Conservation (phyloP, 805 yeast genomes). For the Candida lessepsii region DNA sequence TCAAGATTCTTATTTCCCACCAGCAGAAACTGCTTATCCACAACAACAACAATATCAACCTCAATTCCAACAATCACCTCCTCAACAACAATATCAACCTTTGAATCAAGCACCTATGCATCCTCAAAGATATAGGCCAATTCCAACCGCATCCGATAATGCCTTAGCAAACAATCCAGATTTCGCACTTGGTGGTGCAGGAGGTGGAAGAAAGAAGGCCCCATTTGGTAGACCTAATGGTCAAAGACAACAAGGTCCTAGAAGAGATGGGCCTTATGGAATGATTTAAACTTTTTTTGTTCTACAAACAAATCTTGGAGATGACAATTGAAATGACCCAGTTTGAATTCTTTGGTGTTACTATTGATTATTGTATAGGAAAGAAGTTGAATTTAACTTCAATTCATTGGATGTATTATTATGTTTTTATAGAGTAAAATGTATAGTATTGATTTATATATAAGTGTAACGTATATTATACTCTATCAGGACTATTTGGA, state of each 20-base stretch:
- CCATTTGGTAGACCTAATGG: slow-evolving; percentile 9
- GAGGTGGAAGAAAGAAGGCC: slow-evolving; percentile 13
- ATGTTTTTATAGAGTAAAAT: slow-evolving; percentile 23
- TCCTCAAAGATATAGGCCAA: slow-evolving; percentile 19
- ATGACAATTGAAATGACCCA: too few species aligned
- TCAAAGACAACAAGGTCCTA: slow-evolving; percentile 10
- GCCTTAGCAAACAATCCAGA: slow-evolving; percentile 42
- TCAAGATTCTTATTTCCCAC: slow-evolving; percentile 19
- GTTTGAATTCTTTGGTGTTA: too few species aligned
- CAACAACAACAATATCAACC: slow-evolving; percentile 23
- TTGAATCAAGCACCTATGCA: slow-evolving; percentile 12
- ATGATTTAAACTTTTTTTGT: slow-evolving; percentile 12
- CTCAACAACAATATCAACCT: slow-evolving; percentile 16
- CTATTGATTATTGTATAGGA: too few species aligned
- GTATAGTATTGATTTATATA: slow-evolving; percentile 29
- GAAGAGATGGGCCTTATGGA: slow-evolving; percentile 26
- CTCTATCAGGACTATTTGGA: not conserved
- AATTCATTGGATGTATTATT: slow-evolving; percentile 8
- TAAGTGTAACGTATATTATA: not conserved
- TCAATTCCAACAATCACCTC: slow-evolving; percentile 20
- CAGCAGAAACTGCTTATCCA: slow-evolving; percentile 12
- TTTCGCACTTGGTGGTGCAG: slow-evolving; percentile 28
- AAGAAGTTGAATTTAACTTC: not conserved
- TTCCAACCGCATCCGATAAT: slow-evolving; percentile 37
- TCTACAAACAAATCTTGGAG: too few species aligned